These are phyloP conservation scores for Parascedosporium putredinis DNA, from an alignment of 2,329 filamentous ascomycete species.

Conservation along the genomic window DNA sequence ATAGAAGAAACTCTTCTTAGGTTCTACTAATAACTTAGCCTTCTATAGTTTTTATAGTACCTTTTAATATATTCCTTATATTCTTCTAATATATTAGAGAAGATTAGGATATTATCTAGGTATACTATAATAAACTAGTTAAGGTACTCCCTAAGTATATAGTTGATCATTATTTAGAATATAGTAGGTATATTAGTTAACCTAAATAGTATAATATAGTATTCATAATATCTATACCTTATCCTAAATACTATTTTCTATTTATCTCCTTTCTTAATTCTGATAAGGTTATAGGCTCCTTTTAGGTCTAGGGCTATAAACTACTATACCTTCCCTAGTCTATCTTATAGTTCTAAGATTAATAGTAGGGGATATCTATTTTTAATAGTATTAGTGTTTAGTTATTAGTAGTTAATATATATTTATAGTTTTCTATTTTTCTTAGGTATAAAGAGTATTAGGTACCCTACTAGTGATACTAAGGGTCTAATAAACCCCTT, in stretches of 20 bases:
- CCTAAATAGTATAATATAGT: conserved; percentile 11
- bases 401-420: conserved; percentile 9
- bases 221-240: conserved; percentile 12
- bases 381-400: conserved; percentile 7
- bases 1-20: background rate
- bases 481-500: background rate
- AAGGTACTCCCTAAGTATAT: conserved; percentile 3
- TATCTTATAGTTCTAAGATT: conserved; percentile 11
- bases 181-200: conserved; percentile 11
- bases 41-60: background rate
- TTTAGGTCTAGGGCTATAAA: conserved; percentile 10
- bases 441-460: no score
- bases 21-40: background rate
- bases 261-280: conserved; percentile 8
- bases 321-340: conserved; percentile 10
- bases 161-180: conserved; percentile 12
- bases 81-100: conserved; percentile 7
- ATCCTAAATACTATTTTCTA: conserved; percentile 11
- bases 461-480: no score
- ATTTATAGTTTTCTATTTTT: no score
- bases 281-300: conserved; percentile 7
- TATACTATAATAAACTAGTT: conserved; percentile 12
- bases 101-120: conserved; percentile 13
- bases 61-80: conserved; percentile 6
- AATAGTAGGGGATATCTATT: conserved; percentile 8